Evolutionary conservation across 2,329 filamentous ascomycete genomes (phyloP).

Genomic region (Fusarium sp.): DNA sequence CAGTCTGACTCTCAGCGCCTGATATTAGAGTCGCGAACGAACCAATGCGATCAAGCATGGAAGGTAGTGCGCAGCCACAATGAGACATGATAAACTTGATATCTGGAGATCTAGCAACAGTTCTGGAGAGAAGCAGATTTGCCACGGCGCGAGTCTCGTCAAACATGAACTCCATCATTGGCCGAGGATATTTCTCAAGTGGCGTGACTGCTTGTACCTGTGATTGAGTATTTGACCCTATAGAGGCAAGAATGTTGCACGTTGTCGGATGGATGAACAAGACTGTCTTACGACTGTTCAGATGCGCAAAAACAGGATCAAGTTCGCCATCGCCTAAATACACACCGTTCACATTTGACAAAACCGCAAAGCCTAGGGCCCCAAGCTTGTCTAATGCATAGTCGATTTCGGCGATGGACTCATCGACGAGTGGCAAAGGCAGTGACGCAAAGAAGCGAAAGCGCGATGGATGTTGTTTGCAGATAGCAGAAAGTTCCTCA

Average conservation of each 20-base stretch:
- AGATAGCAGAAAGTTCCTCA: background rate
- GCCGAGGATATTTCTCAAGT: background rate
- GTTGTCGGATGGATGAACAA: slow-evolving; percentile 16
- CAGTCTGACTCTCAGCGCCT: slow-evolving; percentile 1
- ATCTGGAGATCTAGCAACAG: background rate
- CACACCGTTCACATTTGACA: slow-evolving; percentile 9
- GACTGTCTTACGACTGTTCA: background rate
- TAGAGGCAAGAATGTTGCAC: background rate
- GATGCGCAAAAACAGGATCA: slow-evolving; percentile 1
- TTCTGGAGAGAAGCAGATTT: slow-evolving; percentile 11
- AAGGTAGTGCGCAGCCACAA: slow-evolving; percentile 6
- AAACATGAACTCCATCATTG: slow-evolving; percentile 21
- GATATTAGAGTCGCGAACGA: slow-evolving; percentile 2
- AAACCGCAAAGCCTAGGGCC: slow-evolving; percentile 1
- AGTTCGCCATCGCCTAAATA: background rate
- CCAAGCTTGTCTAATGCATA: slow-evolving; percentile 7
- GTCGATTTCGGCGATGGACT: slow-evolving; percentile 12
- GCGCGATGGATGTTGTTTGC: background rate
- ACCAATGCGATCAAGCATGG: slow-evolving; percentile 12
- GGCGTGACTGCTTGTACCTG: background rate
- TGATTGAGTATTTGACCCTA: background rate
- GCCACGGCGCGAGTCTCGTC: slow-evolving; percentile 14
- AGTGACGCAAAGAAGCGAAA: slow-evolving; percentile 16
- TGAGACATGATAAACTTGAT: slow-evolving; percentile 21
- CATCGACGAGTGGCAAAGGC: background rate